Base-by-base conservation (phyloP, 2,329 filamentous ascomycete genomes). In the Rutstroemia sp. region DNA sequence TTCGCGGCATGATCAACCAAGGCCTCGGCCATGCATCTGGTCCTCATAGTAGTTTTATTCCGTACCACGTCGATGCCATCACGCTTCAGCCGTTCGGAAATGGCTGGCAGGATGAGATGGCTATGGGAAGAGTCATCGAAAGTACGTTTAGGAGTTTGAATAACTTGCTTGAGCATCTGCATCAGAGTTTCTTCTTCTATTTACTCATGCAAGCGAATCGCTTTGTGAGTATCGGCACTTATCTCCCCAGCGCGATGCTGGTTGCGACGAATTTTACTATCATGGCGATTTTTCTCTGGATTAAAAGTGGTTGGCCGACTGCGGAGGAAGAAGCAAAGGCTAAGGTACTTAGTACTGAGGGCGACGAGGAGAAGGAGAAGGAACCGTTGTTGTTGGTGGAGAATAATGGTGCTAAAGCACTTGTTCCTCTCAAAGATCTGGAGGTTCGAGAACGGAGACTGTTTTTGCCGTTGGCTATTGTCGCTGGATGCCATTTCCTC, bases 181-280 rank as follows among this genome's bases (percentile, higher is more conserved):
- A 99, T 70, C 94, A 99, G 74, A 96, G 92, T 71, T 99, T 99
- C 77, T 99, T 99, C 80, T 97, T 99, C 74, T 99, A 99, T 71
- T 77, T 99, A 52, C 79, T 99, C 46, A 91, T 97, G 83, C 87
- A 95, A 63, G 82, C 86, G 30, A 89, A 94, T 66, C 85, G 92
- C 10, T 99, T 99, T 69, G 94, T 97, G 64, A 97, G 92, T 72
- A 99, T 99, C 61, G 94, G 94, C 16, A 99, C 92, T 1, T 99
- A 99, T 69, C 79, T 99, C 3, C 94, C 94, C 0, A 95, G 90
- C 65, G 94, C 94, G n/a, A 99, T 99, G 94, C 74, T 97, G 51
- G 80, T 99, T 57, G 94, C 94, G 2, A 88, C 86, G 45, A 96
- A 92, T 71, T 97, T 97, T 68, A 96, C 89, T 30, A 92, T 99